Evolutionary conservation across 331 rosid genomes (phyloP), one percentile per base, ranked within the genome.

Genomic region (Quercus lobata): DNA sequence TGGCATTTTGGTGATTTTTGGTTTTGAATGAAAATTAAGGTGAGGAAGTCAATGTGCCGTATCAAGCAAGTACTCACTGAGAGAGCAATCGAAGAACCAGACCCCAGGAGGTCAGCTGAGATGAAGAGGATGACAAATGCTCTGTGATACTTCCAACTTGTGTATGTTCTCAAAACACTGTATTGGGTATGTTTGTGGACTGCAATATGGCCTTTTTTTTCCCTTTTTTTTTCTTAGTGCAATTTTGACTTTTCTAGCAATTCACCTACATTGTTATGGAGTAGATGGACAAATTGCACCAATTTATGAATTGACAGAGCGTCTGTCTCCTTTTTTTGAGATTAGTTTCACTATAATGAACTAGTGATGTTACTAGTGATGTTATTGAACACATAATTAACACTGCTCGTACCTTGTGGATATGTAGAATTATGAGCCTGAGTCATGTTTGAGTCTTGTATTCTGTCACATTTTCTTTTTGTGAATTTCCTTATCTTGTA

Each of bases 41-140:
- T 94, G 86, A 88, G 98, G 72, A 94, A 89, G 91, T 90, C 98
- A 22, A 90, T 94, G 98, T 94, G 98, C 77, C 96, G 96, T 77
- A 90, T 94, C 87, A 94, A 94, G 88, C 98, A 94, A 0, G 96
- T 94, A 46, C 97, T 92, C 62, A 94, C 97, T 0, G 98, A 94
- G 88, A 89, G 97, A 75, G 98, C 96, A 72, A 89, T 90, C 25
- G 97, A 88, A 25, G 98, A 94, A 19, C 94, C 94, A 29, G 97
- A 94, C 82, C 88, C 96, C 24, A 88, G 97, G 85, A 90, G 97
- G 90, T 82, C 94, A 72, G 92, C 93, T 61, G 97, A 93, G 86
- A 91, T 93, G 97, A 91, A 86, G 92, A 91, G 91, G 86, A 93
- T 93, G 93, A 74, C 89, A 81, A 94, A 94, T 73, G 83, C 82